These are phyloP conservation scores for Linum trigynum DNA, from an alignment of 345 rosid genomes.

Conservation along the genomic window DNA sequence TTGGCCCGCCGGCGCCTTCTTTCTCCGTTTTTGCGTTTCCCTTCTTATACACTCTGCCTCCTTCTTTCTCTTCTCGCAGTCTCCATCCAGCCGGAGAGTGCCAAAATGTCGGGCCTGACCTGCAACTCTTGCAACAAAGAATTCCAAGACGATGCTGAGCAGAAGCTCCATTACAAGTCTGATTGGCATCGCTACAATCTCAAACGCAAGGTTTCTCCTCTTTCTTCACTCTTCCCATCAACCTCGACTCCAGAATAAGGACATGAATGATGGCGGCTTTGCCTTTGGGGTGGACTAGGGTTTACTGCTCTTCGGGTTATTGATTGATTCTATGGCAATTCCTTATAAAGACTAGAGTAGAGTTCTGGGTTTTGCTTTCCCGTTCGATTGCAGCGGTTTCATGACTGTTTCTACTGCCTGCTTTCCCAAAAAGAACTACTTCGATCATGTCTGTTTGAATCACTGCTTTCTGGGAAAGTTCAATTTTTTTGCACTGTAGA, in stretches of 20 bases:
- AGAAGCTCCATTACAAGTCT: conserved; percentile 80
- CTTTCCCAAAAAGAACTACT: too few relatives aligned
- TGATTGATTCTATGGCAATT: neutral
- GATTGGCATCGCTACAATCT: conserved; percentile 99
- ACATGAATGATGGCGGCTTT: too few relatives aligned
- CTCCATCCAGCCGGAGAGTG: neutral
- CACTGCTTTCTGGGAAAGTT: too few relatives aligned
- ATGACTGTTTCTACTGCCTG: neutral
- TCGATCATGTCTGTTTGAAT: neutral
- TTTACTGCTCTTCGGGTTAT: neutral
- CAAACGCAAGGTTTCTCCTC: conserved; percentile 72
- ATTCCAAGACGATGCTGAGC: conserved; percentile 64
- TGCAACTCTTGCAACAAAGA: conserved; percentile 91
- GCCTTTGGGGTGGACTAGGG: neutral
- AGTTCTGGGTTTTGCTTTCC: neutral
- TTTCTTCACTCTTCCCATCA: neutral
- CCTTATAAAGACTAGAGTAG: neutral
- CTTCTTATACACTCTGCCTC: neutral
- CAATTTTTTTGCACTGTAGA: too few relatives aligned
- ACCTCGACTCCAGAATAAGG: neutral
- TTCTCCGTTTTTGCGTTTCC: neutral
- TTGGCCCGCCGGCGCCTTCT: neutral
- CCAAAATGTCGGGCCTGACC: conserved; percentile 59
- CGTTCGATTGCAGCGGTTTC: neutral
- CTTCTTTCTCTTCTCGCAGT: neutral